Evolutionary conservation across 2,329 filamentous ascomycete species (phyloP).

Genomic region (Periconia digitata): DNA sequence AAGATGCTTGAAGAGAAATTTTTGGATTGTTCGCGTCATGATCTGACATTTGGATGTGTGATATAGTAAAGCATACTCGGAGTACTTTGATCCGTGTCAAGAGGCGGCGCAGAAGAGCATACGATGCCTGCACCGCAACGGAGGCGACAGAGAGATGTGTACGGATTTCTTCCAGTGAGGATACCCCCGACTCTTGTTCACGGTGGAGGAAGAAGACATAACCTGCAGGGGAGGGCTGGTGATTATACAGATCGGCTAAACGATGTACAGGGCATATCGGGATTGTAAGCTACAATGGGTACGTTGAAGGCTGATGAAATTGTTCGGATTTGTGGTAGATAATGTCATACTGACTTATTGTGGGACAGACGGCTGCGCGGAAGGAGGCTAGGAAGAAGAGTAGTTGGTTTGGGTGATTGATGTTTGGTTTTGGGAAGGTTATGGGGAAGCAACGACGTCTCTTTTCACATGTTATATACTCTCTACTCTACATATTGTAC

Average conservation of each 20-base stretch:
- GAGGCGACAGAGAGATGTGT: constrained; percentile 85
- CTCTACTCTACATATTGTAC: constrained; percentile 11
- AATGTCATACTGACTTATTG: background rate
- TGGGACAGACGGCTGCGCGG: constrained; percentile 19
- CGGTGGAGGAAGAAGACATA: too few relatives aligned
- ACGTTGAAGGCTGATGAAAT: too few relatives aligned
- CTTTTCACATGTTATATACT: constrained; percentile 3
- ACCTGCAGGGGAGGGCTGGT: too few relatives aligned
- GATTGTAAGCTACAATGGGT: constrained; percentile 97
- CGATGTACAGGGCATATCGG: constrained; percentile 72
- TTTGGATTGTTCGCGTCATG: too few relatives aligned
- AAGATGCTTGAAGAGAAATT: too few relatives aligned
- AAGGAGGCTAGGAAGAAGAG: constrained; percentile 24
- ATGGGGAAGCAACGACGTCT: background rate
- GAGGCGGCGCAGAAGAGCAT: constrained; percentile 85
- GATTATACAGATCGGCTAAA: too few relatives aligned
- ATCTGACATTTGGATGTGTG: too few relatives aligned
- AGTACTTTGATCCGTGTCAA: constrained; percentile 95
- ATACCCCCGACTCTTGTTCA: too few relatives aligned
- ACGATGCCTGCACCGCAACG: constrained; percentile 85
- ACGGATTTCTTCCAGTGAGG: constrained; percentile 88
- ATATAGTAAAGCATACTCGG: constrained; percentile 87
- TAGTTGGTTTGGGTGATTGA: constrained; percentile 16
- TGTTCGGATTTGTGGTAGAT: background rate
- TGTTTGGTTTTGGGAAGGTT: background rate